Percentiles rank a stretch among this genome's conserved stretches.
These are phyloP conservation scores for Zarea fungicola DNA, from an alignment of 2,329 filamentous ascomycete genomes.

Conservation along the genomic window DNA sequence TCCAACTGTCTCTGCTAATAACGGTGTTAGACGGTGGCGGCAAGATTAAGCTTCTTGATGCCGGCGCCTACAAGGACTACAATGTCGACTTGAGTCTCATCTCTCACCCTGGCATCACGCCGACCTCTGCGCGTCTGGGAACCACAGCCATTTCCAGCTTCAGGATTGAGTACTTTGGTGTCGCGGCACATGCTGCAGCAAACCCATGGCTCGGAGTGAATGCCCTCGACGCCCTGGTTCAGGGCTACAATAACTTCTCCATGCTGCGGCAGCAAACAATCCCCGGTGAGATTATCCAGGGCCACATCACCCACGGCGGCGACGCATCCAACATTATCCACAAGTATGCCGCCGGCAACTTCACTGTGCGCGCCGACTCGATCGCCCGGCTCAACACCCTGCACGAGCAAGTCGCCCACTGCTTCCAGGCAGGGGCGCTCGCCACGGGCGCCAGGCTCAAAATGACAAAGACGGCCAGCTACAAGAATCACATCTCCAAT, in stretches of 20 bases:
- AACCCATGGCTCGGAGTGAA: constrained; percentile 54
- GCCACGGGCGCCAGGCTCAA: constrained; percentile 42
- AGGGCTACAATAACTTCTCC: constrained; percentile 41
- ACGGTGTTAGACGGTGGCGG: constrained; percentile 33
- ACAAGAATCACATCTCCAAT: constrained; percentile 53
- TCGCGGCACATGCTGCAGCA: constrained; percentile 49
- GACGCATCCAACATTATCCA: constrained; percentile 52
- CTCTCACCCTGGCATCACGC: constrained; percentile 28
- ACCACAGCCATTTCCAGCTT: constrained; percentile 47
- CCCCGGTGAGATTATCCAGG: constrained; percentile 44
- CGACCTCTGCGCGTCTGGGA: constrained; percentile 41
- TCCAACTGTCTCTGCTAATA: not conserved
- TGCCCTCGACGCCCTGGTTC: constrained; percentile 50
- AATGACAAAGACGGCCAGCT: constrained; percentile 34
- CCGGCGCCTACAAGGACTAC: constrained; percentile 36
- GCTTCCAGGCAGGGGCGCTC: constrained; percentile 32
- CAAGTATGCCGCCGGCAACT: constrained; percentile 39
- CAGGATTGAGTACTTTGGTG: constrained; percentile 47
- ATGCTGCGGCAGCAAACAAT: constrained; percentile 51
- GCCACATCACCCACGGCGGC: constrained; percentile 48
- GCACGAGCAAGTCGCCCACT: constrained; percentile 34
- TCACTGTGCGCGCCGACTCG: constrained; percentile 39
- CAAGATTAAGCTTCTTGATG: constrained; percentile 41
- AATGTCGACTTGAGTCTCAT: constrained; percentile 26
- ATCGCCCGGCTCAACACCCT: constrained; percentile 35